These are phyloP conservation scores for Xylaria sp. DNA, from an alignment of 2,329 filamentous ascomycete species.

Conservation along the genomic window DNA sequence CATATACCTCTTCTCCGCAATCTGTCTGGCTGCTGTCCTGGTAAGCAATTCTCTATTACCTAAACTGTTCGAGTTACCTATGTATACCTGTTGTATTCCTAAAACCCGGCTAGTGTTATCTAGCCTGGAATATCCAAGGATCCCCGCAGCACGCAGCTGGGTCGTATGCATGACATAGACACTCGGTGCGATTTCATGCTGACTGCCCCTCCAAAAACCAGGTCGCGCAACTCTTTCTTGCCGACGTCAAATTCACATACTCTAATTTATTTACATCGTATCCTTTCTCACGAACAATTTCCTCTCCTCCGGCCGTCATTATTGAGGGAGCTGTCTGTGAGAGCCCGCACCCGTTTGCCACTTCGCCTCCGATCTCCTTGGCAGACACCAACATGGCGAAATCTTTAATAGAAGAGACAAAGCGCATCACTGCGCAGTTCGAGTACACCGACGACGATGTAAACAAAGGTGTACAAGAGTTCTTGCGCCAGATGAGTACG, in stretches of 20 bases:
- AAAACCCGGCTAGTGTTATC: conserved; percentile 28
- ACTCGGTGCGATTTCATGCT: conserved; percentile 34
- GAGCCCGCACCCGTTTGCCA: conserved; percentile 60
- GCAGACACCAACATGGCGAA: conserved; percentile 59
- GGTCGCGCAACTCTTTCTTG: conserved; percentile 59
- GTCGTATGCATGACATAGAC: conserved; percentile 31
- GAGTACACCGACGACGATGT: conserved; percentile 81
- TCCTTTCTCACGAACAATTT: conserved; percentile 44
- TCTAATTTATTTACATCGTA: conserved; percentile 43
- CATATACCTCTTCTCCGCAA: conserved; percentile 35
- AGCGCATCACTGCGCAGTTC: conserved; percentile 82
- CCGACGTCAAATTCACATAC: conserved; percentile 54
- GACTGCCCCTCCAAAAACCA: conserved; percentile 41
- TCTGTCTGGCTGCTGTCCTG: conserved; percentile 36
- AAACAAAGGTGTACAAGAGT: conserved; percentile 82
- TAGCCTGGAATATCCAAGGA: conserved; percentile 24
- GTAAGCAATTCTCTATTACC: conserved; percentile 32
- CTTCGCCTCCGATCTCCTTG: conserved; percentile 58
- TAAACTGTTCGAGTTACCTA: conserved; percentile 19
- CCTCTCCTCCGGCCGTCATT: conserved; percentile 51
- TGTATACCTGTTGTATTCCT: background rate
- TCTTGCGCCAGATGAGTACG: conserved; percentile 81
- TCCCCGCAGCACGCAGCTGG: conserved; percentile 28
- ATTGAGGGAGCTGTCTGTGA: conserved; percentile 58
- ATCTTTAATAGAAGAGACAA: conserved; percentile 70